A percentile compares a stretch with the other conserved stretches of the same genome.
Conservation (phyloP, 768 basidiomycete species). For the Pisolithus marmoratus region DNA sequence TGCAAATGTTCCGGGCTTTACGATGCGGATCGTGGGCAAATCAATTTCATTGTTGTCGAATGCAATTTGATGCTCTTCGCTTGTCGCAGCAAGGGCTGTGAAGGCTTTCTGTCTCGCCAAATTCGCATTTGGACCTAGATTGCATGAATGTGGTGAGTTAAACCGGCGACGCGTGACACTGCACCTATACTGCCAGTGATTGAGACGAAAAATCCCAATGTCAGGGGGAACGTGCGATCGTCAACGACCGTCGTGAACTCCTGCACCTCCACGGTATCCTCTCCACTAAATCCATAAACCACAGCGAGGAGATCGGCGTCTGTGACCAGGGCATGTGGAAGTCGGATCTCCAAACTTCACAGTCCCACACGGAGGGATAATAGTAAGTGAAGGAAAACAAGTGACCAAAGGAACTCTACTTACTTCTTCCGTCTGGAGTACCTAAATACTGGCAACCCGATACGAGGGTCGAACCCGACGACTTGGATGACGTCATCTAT, state of each 20-base stretch:
- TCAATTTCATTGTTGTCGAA: background rate
- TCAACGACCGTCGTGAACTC: constrained; percentile 15
- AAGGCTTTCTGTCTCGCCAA: background rate
- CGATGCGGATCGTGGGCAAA: constrained; percentile 10
- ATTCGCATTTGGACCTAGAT: constrained; percentile 6
- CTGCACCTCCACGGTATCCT: constrained; percentile 3
- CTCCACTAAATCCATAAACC: background rate
- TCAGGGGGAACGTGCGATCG: constrained; percentile 1
- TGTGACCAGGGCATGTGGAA: constrained; percentile 10
- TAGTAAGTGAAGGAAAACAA: background rate
- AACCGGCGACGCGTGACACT: background rate
- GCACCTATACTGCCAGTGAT: constrained; percentile 6
- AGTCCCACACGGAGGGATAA: background rate
- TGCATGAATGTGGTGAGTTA: background rate
- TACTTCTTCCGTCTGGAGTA: constrained; percentile 6
- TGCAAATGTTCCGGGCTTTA: constrained; percentile 8
- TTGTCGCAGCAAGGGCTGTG: background rate
- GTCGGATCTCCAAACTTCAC: too few relatives aligned
- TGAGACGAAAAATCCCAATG: constrained; percentile 15
- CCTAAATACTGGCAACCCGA: constrained; percentile 4
- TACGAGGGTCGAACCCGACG: constrained; percentile 3
- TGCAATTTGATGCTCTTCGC: background rate
- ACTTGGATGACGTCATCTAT: constrained; percentile 5
- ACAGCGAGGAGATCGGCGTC: constrained; percentile 9
- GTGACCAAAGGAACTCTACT: background rate